Base-by-base conservation (phyloP, 1,284 basidiomycete species). In the Ustilago tritici region DNA sequence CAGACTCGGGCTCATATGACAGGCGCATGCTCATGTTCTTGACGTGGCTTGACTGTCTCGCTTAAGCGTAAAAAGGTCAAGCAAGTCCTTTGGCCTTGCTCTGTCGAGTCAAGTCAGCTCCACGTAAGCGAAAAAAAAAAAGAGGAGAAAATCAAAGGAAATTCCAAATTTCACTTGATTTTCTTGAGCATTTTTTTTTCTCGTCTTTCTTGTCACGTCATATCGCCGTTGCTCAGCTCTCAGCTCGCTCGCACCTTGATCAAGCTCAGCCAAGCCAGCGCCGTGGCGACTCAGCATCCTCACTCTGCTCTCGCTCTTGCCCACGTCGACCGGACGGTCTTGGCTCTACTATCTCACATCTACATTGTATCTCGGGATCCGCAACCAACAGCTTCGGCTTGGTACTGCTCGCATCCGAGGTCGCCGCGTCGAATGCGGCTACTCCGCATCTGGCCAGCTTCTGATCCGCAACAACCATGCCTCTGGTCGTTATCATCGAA, bases 11-110 rank as follows among this genome's bases (percentile, higher is more conserved):
- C 43, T 35, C 19, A 40, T 7, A 11, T 60, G 58, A 56, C 61
- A 62, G 53, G 41, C 61, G 59, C 58, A 43, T 28, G n/a, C 17
- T 28, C 3, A 34, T 53, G 28, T 28, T 14, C 23, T 46, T 56
- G 61, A 56, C 54, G 61, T 36, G 55, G 40, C 43, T 64, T n/a
- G 56, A 40, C 47, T 61, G 68, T 63, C 50, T 70, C 69, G 63
- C 63, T 58, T 70, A 59, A 23, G 69, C 58, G 63, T 34, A 34
- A 49, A 32, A 58, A 41, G 49, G 23, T 28, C 23, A 3, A 28
- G 32, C 49, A 56, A 31, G 57, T 50, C 43, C 36, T 35, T 50
- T 35, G 40, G 60, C 52, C 55, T 36, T 60, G 34, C 35, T 36
- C 58, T 53, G 49, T n/a, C 36, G 34, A 40, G 36, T 7, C 11